A percentile compares a stretch with the other conserved stretches of the same genome.
Conservation (phyloP, 2,329 filamentous ascomycete species). For the Pochonia chlamydosporia region DNA sequence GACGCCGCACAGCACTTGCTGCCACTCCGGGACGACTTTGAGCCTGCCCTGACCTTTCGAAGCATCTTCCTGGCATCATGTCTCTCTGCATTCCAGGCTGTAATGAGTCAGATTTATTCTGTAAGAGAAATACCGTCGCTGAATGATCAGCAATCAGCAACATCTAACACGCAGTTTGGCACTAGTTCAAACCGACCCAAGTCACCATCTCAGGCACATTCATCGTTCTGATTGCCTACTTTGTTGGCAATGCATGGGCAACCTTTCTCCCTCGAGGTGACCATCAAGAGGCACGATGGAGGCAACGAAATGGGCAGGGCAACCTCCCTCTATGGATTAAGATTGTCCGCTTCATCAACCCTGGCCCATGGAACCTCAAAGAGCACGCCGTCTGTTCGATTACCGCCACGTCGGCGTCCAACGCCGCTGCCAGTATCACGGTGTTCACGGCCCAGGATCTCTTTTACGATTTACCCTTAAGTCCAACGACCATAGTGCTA, state of each 20-base stretch:
- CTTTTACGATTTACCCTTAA: slow-evolving; percentile 44
- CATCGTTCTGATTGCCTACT: slow-evolving; percentile 52
- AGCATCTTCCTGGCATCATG: slow-evolving; percentile 42
- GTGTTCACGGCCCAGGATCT: slow-evolving; percentile 45
- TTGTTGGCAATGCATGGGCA: slow-evolving; percentile 37
- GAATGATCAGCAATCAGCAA: too few species aligned
- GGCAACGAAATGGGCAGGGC: slow-evolving; percentile 31
- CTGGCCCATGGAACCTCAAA: slow-evolving; percentile 46
- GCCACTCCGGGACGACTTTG: slow-evolving; percentile 46
- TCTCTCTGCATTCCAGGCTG: slow-evolving; percentile 47
- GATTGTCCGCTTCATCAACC: slow-evolving; percentile 40
- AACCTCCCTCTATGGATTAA: slow-evolving; percentile 35
- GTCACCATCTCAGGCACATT: slow-evolving; percentile 46
- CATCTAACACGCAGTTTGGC: not conserved
- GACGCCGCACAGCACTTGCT: slow-evolving; percentile 45
- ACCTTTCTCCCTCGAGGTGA: slow-evolving; percentile 39
- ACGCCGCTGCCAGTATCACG: slow-evolving; percentile 23
- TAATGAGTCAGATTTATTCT: slow-evolving; percentile 50
- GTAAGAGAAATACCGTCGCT: slow-evolving; percentile 24
- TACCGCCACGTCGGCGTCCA: slow-evolving; percentile 48
- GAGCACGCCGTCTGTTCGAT: slow-evolving; percentile 50
- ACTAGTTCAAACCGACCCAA: slow-evolving; percentile 46
- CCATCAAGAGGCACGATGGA: slow-evolving; percentile 40
- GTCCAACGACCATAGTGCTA: slow-evolving; percentile 39
- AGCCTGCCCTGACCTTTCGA: slow-evolving; percentile 46